Evolutionary conservation across 2,329 filamentous ascomycete species (phyloP).

Genomic region (Colletotrichum ledebouriae): DNA sequence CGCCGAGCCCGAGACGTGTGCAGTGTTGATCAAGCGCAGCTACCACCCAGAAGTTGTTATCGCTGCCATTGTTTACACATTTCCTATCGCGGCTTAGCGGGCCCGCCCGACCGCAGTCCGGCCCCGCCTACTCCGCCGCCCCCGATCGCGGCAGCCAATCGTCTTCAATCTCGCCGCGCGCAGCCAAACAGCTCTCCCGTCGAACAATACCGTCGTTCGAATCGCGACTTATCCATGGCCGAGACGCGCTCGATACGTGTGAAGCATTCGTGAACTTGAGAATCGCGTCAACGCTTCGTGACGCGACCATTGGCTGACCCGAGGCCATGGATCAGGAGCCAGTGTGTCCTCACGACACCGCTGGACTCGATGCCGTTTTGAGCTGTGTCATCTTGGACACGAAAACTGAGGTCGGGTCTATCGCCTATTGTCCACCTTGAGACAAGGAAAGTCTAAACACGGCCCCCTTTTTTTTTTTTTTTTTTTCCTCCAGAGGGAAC

Average conservation of each 20-base stretch:
- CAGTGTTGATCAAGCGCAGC: conserved; percentile 7
- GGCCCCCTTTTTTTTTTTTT: too few species aligned
- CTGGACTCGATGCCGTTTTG: background rate
- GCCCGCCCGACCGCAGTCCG: background rate
- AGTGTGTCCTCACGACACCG: conserved; percentile 12
- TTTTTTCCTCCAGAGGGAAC: too few species aligned
- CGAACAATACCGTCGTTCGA: background rate
- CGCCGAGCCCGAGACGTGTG: background rate
- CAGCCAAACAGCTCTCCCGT: conserved; percentile 24
- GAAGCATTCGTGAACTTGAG: background rate
- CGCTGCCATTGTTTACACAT: conserved; percentile 60
- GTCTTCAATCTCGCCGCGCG: conserved; percentile 20
- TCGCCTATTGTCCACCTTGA: background rate
- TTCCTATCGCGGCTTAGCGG: conserved; percentile 57
- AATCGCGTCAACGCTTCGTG: background rate
- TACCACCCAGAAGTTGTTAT: conserved; percentile 37
- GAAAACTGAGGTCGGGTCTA: background rate
- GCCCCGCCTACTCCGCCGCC: conserved; percentile 30
- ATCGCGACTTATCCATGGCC: conserved; percentile 1
- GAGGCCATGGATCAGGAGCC: background rate
- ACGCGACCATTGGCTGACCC: conserved; percentile 24
- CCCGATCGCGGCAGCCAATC: conserved; percentile 32
- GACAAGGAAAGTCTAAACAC: too few species aligned
- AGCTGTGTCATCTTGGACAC: background rate
- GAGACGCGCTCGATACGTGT: conserved; percentile 7